Evolutionary conservation across 176 grass and related monocot genomes (phyloP), one percentile per base, ranked within the genome.

Genomic region (Oryza punctata): DNA sequence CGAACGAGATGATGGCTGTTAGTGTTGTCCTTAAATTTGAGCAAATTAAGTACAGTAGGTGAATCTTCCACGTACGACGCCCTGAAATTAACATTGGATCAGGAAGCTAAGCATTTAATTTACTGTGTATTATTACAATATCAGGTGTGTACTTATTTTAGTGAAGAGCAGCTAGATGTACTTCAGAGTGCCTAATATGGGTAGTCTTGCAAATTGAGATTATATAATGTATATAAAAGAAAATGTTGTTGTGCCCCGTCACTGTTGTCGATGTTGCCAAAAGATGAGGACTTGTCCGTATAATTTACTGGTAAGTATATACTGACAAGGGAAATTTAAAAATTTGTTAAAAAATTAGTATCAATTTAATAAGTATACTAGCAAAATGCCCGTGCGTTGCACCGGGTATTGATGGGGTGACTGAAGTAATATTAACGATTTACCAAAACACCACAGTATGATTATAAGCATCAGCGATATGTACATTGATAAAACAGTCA

Each of bases 31-130:
- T 74, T 66, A 40, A 50, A 50, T 84, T 13, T 25, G 28, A 35
- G 28, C 40, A 50, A 66, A 49, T 83, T 59, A 37, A 70, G 12
- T 35, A n/a, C n/a, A 15, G 30, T 35, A 15, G 30, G 46, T 3
- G 27, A 71, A 33, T 82, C 79, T 61, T 82, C 14, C 32, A 40
- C 0, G 29, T 26, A 27, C 21, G 26, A 30, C 7, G 19, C 23
- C 15, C 10, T 41, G 24, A 29, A 24, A 59, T 70, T 25, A 35
- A 47, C 74, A 78, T 85, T 43, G 74, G 83, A 78, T 78, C 65
- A 78, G 50, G 35, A 78, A 70, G 30, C 27, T 47, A 63, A 37
- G 25, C 37, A 35, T 46, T 9, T 47, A 21, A 10, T 26, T 45
- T 38, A 52, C 43, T 35, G 28, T 60, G 43, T 41, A 6, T 16